Conservation (phyloP, 352 stramenopile genomes). For the Globisporangium barbulae region DNA sequence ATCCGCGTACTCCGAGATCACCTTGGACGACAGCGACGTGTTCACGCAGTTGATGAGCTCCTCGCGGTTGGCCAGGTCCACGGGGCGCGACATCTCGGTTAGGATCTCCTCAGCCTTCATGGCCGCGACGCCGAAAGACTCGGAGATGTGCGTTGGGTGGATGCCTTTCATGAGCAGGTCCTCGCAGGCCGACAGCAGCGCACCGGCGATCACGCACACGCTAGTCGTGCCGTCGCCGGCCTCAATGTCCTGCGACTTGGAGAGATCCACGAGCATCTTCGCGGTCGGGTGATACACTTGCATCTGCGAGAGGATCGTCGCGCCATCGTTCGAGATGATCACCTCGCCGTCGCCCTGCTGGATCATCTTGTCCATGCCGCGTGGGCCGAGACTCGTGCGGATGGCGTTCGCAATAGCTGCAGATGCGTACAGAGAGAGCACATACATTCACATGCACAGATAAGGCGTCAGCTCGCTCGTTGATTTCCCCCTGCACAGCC, state of each 20-base stretch:
- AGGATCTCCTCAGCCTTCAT: conserved; percentile 90
- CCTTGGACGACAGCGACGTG: conserved; percentile 98
- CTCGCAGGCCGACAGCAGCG: conserved; percentile 95
- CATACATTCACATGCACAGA: not conserved
- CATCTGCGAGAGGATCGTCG: conserved; percentile 99
- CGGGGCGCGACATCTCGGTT: conserved; percentile 85
- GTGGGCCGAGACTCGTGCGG: conserved; percentile 96
- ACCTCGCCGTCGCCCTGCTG: conserved; percentile 97
- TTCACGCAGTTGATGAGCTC: conserved; percentile 97
- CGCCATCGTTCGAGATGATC: conserved; percentile 99
- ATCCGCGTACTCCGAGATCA: conserved; percentile 97
- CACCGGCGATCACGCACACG: conserved; percentile 98
- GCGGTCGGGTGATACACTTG: conserved; percentile 98
- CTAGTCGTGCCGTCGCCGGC: conserved; percentile 97
- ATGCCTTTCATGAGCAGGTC: conserved; percentile 94
- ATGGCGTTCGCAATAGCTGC: conserved; percentile 97
- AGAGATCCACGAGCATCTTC: conserved; percentile 99
- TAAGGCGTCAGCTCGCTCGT: too few relatives aligned
- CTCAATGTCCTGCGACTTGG: conserved; percentile 99
- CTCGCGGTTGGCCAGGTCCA: conserved; percentile 93
- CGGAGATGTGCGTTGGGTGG: conserved; percentile 97
- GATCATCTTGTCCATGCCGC: conserved; percentile 99
- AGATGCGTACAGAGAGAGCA: not conserved
- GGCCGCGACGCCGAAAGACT: conserved; percentile 93
- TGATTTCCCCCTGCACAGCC: not conserved